These are phyloP conservation scores for Colletotrichum liaoningense DNA, from an alignment of 2,329 filamentous ascomycete species.

Conservation along the genomic window DNA sequence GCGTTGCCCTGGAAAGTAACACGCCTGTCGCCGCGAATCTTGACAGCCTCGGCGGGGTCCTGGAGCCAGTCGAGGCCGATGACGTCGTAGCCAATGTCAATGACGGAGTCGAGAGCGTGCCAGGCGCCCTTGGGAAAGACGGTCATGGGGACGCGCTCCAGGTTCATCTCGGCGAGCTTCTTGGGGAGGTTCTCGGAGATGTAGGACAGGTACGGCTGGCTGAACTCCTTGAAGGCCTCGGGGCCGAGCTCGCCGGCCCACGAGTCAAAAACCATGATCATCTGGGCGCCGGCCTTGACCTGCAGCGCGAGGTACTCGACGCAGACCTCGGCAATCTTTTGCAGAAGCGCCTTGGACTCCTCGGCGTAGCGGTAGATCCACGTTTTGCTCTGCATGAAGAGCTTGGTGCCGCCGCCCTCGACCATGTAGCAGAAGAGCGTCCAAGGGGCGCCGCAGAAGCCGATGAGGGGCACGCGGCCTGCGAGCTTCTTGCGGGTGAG, in stretches of 20 bases:
- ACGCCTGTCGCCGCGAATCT: constrained; percentile 78
- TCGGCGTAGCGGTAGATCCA: constrained; percentile 94
- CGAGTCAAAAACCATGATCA: constrained; percentile 97
- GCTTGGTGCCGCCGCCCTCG: constrained; percentile 94
- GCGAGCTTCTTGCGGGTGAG: constrained; percentile 88
- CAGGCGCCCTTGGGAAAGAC: constrained; percentile 98
- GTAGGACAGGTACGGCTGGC: constrained; percentile 85
- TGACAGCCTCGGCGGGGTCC: constrained; percentile 85
- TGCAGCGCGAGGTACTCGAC: constrained; percentile 95
- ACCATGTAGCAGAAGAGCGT: constrained; percentile 99
- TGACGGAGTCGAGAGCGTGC: constrained; percentile 90
- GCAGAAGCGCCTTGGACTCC: constrained; percentile 82
- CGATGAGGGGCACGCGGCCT: constrained; percentile 91
- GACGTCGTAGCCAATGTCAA: constrained; percentile 90
- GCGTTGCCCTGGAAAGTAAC: constrained; percentile 94
- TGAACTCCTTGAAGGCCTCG: constrained; percentile 83
- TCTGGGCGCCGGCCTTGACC: constrained; percentile 92
- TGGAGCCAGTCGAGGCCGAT: constrained; percentile 96
- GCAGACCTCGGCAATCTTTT: constrained; percentile 94
- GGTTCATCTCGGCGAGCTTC: constrained; percentile 77
- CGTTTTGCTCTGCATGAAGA: constrained; percentile 94
- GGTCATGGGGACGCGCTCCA: constrained; percentile 92
- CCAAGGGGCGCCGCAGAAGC: constrained; percentile 97
- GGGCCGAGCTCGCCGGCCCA: constrained; percentile 97
- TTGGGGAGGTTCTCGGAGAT: constrained; percentile 85